Conservation (phyloP, 495 filamentous ascomycete species). For the Penicillium lagena region DNA sequence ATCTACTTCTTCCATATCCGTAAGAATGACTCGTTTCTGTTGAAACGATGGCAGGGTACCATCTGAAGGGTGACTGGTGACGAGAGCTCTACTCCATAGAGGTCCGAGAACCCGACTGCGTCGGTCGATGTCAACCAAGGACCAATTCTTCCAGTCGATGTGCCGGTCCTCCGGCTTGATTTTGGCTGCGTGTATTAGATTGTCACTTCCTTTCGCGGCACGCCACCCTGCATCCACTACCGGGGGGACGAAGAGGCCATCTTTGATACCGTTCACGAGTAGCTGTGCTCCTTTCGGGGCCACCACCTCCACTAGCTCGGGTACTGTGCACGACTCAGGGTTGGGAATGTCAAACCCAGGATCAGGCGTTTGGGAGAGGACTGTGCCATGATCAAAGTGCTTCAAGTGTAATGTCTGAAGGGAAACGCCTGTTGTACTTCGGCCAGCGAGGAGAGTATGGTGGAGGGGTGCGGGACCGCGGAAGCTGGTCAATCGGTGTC, state of each 20-base stretch:
- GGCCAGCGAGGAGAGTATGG: conserved; percentile 60
- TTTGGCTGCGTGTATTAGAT: conserved; percentile 42
- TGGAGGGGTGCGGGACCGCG: conserved; percentile 73
- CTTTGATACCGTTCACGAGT: conserved; percentile 52
- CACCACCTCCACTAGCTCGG: conserved; percentile 32
- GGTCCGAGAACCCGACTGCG: conserved; percentile 46
- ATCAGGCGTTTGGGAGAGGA: conserved; percentile 60
- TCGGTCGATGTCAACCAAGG: conserved; percentile 36
- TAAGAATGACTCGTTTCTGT: conserved; percentile 33
- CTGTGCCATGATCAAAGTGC: conserved; percentile 68
- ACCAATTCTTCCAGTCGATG: conserved; percentile 49
- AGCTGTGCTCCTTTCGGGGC: conserved; percentile 49
- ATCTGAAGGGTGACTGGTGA: conserved; percentile 10
- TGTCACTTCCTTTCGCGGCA: conserved; percentile 4
- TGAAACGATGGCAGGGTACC: conserved; percentile 13
- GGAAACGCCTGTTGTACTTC: conserved; percentile 58
- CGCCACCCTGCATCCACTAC: conserved; percentile 34
- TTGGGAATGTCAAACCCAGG: conserved; percentile 47
- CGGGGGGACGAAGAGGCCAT: conserved; percentile 61
- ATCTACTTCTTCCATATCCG: conserved; percentile 30
- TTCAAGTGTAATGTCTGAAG: conserved; percentile 76
- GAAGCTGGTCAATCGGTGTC: conserved; percentile 41
- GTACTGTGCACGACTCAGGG: conserved; percentile 33
- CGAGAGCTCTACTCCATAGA: conserved; percentile 45
- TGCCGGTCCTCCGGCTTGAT: conserved; percentile 46